Percentiles rank a stretch among this genome's conserved stretches.
Evolutionary conservation across 148 eudicot species (phyloP).

Genomic region (Vaccinium vitisidaea): DNA sequence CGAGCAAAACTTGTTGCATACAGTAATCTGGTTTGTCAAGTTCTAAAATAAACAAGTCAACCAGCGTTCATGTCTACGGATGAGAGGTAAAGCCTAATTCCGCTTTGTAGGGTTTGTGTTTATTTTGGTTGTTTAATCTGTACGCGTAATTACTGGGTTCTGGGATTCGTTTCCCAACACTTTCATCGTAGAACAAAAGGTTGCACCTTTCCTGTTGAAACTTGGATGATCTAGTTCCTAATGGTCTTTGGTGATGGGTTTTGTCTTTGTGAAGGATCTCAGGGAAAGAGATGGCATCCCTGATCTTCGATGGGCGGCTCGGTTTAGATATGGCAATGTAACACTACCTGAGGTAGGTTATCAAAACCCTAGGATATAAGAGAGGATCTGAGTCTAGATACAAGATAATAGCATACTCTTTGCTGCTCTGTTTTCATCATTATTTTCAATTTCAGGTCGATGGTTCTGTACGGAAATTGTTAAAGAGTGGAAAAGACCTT

Average conservation of each 20-base stretch:
- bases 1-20: too few species aligned
- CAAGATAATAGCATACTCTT: background rate
- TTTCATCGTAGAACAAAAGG: background rate
- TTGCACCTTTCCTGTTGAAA: too few species aligned
- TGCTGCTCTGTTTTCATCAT: background rate
- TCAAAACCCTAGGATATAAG: slow-evolving; percentile 13
- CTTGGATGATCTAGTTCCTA: slow-evolving; percentile 1
- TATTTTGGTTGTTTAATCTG: too few species aligned
- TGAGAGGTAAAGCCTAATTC: too few species aligned
- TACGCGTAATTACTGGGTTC: too few species aligned
- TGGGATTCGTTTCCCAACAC: too few species aligned
- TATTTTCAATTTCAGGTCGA: slow-evolving; percentile 48
- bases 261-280: slow-evolving; percentile 58
- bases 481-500: slow-evolving; percentile 71
- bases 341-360: slow-evolving; percentile 68
- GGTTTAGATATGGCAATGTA: slow-evolving; percentile 79
- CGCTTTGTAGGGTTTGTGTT: too few species aligned
- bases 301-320: slow-evolving; percentile 84
- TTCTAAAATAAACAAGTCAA: too few species aligned
- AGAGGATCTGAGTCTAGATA: background rate
- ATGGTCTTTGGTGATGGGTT: slow-evolving; percentile 21
- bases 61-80: too few species aligned
- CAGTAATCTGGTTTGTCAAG: too few species aligned
- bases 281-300: slow-evolving; percentile 90
- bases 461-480: slow-evolving; percentile 54